phyloP scores from a whole-genome alignment of 2,329 filamentous ascomycete species.

The Pestalotiopsis sp. region DNA sequence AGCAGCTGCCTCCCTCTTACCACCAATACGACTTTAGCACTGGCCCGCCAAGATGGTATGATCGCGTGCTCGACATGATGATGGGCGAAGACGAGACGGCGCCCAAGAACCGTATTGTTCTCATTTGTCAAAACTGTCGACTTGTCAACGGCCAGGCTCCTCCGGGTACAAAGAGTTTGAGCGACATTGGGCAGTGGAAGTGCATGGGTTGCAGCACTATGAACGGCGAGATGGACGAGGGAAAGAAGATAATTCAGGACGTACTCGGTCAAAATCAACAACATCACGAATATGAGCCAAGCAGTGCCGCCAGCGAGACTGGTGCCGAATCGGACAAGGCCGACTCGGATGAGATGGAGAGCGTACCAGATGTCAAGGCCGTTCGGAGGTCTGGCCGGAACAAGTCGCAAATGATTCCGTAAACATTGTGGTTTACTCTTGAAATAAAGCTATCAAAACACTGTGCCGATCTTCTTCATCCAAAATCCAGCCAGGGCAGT shows the following conservation, averaged over 20 bases:
- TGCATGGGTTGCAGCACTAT: slow-evolving; percentile 80
- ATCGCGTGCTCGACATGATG: slow-evolving; percentile 86
- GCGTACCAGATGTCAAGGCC: background rate
- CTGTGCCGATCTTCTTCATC: too few relatives aligned
- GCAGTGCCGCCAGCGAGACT: background rate
- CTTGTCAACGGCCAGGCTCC: slow-evolving; percentile 96
- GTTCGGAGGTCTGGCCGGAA: slow-evolving; percentile 4
- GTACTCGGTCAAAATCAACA: slow-evolving; percentile 40
- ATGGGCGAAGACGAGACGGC: slow-evolving; percentile 94
- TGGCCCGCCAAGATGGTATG: slow-evolving; percentile 76
- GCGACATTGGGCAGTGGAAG: slow-evolving; percentile 83
- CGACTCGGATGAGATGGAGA: background rate
- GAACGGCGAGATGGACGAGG: slow-evolving; percentile 82
- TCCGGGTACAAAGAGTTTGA: slow-evolving; percentile 73
- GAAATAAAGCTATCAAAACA: background rate
- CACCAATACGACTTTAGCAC: slow-evolving; percentile 34
- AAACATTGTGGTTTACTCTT: background rate
- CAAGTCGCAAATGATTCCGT: slow-evolving; percentile 7
- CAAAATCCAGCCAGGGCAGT: background rate
- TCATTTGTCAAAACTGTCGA: slow-evolving; percentile 81
- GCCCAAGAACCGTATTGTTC: slow-evolving; percentile 83
- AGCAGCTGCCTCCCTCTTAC: slow-evolving; percentile 22
- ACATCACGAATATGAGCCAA: background rate
- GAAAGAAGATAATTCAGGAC: slow-evolving; percentile 69
- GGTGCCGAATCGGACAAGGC: background rate